phyloP scores from a whole-genome alignment of 2,329 filamentous ascomycete genomes.

The Leptographium procerum region DNA sequence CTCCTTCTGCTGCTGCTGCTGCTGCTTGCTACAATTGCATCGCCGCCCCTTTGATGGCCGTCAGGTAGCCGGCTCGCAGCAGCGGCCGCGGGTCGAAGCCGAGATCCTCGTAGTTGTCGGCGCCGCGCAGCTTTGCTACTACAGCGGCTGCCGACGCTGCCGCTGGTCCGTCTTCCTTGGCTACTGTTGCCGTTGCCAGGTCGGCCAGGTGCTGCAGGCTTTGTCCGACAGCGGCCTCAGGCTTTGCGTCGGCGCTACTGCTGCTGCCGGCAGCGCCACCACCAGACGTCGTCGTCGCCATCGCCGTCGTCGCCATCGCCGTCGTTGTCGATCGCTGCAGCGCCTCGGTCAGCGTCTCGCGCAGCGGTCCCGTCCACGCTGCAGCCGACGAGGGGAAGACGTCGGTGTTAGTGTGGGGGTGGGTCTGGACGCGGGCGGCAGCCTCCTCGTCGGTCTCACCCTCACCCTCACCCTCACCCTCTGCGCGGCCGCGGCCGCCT shows the following conservation, averaged over 20 bases:
- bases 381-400: not conserved
- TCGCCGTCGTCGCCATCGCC: slow-evolving; percentile 18
- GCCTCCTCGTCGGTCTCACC: not conserved
- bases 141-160: slow-evolving; percentile 10
- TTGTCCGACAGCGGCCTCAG: slow-evolving; percentile 33
- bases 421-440: not conserved
- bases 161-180: slow-evolving; percentile 5
- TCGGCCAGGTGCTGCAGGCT: slow-evolving; percentile 38
- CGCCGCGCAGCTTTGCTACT: slow-evolving; percentile 4
- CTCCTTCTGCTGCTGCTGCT: no score
- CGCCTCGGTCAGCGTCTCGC: not conserved
- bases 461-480: not conserved
- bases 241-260: slow-evolving; percentile 15
- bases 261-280: slow-evolving; percentile 13
- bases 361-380: slow-evolving; percentile 1
- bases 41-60: slow-evolving; percentile 9
- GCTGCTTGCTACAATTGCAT: no score
- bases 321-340: not conserved
- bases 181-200: slow-evolving; percentile 31
- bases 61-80: slow-evolving; percentile 27
- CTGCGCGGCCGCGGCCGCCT: not conserved
- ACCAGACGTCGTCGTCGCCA: not conserved
- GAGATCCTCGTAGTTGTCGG: slow-evolving; percentile 28
- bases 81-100: slow-evolving; percentile 29
- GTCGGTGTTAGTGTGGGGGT: not conserved